These are phyloP conservation scores for Thymus quinquecostatus DNA, from an alignment of 257 asterid genomes.

Conservation along the genomic window DNA sequence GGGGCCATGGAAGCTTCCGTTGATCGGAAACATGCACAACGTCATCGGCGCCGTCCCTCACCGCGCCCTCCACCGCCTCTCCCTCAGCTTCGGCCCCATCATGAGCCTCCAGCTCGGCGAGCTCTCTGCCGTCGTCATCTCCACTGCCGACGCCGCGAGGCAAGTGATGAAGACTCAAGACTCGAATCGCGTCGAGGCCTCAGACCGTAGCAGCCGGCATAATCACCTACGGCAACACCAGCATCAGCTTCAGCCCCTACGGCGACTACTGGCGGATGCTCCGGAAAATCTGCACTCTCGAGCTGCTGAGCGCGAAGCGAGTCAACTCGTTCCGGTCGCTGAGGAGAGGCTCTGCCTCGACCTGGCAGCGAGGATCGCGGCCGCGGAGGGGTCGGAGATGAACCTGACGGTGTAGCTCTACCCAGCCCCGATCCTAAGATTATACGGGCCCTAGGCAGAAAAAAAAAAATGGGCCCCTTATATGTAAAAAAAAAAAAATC, in stretches of 20 bases:
- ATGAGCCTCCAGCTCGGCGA: slow-evolving; percentile 47
- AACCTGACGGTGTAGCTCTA: no score
- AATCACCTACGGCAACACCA: slow-evolving; percentile 13
- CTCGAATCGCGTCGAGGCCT: slow-evolving; percentile 40
- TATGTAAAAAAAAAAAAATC: no score
- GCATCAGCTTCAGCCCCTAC: slow-evolving; percentile 18
- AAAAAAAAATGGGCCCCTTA: no score
- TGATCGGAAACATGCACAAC: no score
- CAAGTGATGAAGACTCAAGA: slow-evolving; percentile 45
- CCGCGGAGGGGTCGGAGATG: no score
- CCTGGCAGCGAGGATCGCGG: neutral
- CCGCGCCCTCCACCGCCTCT: no score
- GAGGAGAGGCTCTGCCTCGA: slow-evolving; percentile 23
- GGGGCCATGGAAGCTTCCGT: no score
- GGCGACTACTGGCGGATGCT: slow-evolving; percentile 51
- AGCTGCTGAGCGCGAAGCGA: slow-evolving; percentile 42
- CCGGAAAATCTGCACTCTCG: slow-evolving; percentile 42
- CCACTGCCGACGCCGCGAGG: slow-evolving; percentile 40
- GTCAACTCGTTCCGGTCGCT: slow-evolving; percentile 36
- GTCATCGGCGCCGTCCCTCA: no score
- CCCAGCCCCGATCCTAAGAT: no score
- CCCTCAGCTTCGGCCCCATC: slow-evolving; percentile 30
- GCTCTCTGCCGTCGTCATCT: slow-evolving; percentile 32
- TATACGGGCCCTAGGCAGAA: no score
- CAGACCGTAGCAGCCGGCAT: slow-evolving; percentile 27